Percentiles rank a stretch among this genome's conserved stretches.
Conservation (phyloP, 2,329 filamentous ascomycete genomes). For the Trichoderma sp. region DNA sequence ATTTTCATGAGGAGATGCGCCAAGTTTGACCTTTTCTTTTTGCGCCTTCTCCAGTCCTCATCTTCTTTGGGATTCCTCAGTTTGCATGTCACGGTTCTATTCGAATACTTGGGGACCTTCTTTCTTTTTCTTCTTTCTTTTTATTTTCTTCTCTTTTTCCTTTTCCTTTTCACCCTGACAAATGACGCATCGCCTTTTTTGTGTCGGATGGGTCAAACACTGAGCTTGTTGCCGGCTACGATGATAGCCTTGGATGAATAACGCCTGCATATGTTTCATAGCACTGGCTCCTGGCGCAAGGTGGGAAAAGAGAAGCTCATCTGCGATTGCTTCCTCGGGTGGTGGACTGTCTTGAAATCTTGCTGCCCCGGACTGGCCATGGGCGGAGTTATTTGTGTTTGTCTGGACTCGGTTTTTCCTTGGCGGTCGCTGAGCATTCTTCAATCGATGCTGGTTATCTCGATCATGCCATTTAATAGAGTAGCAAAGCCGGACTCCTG, state of each 20-base stretch:
- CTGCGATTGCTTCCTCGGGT: constrained; percentile 30
- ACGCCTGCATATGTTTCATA: constrained; percentile 41
- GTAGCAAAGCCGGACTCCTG: constrained; percentile 44
- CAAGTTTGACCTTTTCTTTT: constrained; percentile 20
- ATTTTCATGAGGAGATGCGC: constrained; percentile 21
- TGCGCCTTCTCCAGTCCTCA: too few species aligned
- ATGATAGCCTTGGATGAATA: constrained; percentile 39
- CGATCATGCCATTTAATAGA: constrained; percentile 35
- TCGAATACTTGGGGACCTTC: background rate
- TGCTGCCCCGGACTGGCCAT: constrained; percentile 42
- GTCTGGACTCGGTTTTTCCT: constrained; percentile 37
- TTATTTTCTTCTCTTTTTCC: constrained; percentile 10
- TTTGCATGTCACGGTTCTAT: constrained; percentile 7
- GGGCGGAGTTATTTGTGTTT: constrained; percentile 37
- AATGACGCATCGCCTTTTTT: constrained; percentile 29
- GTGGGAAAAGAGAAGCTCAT: constrained; percentile 37
- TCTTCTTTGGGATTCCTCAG: constrained; percentile 2
- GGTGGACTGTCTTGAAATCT: constrained; percentile 35
- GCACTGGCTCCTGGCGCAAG: constrained; percentile 36
- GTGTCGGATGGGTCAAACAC: constrained; percentile 34
- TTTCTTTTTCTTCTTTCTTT: constrained; percentile 9
- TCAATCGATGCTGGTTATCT: constrained; percentile 30
- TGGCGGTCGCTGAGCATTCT: constrained; percentile 29
- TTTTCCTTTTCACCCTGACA: constrained; percentile 13
- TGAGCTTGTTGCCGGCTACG: constrained; percentile 33